A percentile compares a stretch with the other conserved stretches of the same genome.
phyloP scores from a whole-genome alignment of 768 basidiomycete genomes.

The Boletus speciosus region DNA sequence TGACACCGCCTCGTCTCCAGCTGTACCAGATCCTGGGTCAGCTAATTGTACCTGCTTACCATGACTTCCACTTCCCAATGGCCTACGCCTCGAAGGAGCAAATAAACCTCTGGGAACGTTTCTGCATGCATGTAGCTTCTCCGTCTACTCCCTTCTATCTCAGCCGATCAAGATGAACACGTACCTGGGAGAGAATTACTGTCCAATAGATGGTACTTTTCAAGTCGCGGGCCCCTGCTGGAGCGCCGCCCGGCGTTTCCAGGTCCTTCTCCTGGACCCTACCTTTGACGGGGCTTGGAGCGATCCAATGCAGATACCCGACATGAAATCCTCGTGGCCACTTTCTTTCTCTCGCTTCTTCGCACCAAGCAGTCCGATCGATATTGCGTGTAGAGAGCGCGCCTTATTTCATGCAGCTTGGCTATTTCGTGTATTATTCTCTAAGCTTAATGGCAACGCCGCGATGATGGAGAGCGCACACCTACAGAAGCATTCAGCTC shows the following conservation, averaged over 20 bases:
- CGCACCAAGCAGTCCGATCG: conserved; percentile 33
- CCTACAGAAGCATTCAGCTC: conserved; percentile 22
- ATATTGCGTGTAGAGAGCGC: conserved; percentile 32
- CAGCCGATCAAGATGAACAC: not conserved
- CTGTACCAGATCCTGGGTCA: conserved; percentile 8
- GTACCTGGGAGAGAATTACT: not conserved
- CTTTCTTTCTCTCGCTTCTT: conserved; percentile 31
- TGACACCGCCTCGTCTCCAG: conserved; percentile 17
- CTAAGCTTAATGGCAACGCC: conserved; percentile 25
- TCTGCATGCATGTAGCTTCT: not conserved
- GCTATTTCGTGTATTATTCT: conserved; percentile 27
- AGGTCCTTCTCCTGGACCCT: conserved; percentile 21
- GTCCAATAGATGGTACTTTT: conserved; percentile 1
- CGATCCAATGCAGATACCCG: conserved; percentile 36
- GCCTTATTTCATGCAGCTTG: conserved; percentile 30
- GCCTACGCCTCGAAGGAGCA: not conserved
- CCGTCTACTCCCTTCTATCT: not conserved
- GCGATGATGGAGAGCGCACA: conserved; percentile 28
- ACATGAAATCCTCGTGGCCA: conserved; percentile 35
- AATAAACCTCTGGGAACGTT: conserved; percentile 4
- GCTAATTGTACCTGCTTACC: conserved; percentile 1
- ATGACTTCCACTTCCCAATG: conserved; percentile 7
- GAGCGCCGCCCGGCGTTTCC: conserved; percentile 22
- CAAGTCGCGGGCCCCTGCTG: conserved; percentile 13
- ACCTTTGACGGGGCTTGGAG: conserved; percentile 26